Conservation (phyloP, 106 monocot species). For the Acorus gramineus region DNA sequence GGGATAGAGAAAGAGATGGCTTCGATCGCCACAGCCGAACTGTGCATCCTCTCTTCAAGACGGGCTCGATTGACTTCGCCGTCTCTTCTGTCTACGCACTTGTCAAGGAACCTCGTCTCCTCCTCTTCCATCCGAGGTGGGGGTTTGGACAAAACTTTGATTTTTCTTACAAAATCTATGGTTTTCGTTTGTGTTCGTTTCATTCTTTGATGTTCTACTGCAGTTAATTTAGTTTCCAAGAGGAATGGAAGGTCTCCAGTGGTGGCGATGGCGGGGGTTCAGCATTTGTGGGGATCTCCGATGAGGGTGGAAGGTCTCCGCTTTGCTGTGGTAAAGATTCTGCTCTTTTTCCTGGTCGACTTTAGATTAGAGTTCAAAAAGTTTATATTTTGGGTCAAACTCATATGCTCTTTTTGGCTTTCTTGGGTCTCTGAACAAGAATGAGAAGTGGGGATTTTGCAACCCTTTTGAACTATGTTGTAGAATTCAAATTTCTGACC, state of each 20-base stretch:
- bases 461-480: too few species aligned
- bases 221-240: not conserved
- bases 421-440: too few species aligned
- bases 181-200: not conserved
- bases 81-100: too few species aligned
- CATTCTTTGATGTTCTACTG: not conserved
- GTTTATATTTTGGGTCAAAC: not conserved
- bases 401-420: not conserved
- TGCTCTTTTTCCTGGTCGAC: not conserved
- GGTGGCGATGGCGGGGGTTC: slow-evolving; percentile 2
- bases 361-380: not conserved
- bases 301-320: slow-evolving; percentile 21
- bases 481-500: too few species aligned
- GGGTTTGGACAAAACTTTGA: not conserved
- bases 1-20: too few species aligned
- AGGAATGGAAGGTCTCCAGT: slow-evolving; percentile 2
- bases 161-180: not conserved
- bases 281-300: slow-evolving; percentile 22
- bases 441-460: too few species aligned
- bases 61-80: too few species aligned
- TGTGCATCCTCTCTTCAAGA: too few species aligned
- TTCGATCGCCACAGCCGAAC: too few species aligned
- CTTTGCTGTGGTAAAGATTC: slow-evolving; percentile 27
- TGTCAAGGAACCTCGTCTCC: slow-evolving; percentile 1
- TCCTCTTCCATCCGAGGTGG: slow-evolving; percentile 9